These are phyloP conservation scores for Epichloe coenophiala DNA, from an alignment of 2,329 filamentous ascomycete species.

Conservation along the genomic window DNA sequence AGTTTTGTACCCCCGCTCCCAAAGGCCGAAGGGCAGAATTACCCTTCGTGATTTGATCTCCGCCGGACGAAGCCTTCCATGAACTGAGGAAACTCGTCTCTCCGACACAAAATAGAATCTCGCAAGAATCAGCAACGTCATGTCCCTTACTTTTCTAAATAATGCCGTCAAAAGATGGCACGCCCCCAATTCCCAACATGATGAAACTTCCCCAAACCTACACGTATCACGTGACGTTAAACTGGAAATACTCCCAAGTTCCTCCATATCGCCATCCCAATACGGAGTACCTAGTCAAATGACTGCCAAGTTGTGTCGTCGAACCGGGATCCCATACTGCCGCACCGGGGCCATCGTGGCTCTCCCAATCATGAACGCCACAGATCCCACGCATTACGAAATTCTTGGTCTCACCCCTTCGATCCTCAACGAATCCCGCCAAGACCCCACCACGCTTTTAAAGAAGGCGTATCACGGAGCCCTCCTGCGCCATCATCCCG, in stretches of 20 bases:
- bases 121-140: no score
- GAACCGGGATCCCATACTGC: neutral
- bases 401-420: constrained; percentile 41
- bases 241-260: neutral
- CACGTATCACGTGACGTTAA: constrained; percentile 5
- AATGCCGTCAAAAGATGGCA: no score
- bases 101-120: no score
- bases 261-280: neutral
- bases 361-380: neutral
- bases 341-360: no score
- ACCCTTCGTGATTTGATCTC: no score
- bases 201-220: neutral
- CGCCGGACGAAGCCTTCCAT: no score
- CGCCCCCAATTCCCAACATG: neutral
- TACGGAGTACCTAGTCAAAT: no score
- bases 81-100: no score
- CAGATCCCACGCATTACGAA: constrained; percentile 41
- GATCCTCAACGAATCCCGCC: constrained; percentile 28
- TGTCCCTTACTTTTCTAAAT: no score
- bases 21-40: no score
- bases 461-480: constrained; percentile 52
- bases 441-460: constrained; percentile 33
- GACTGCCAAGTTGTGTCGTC: no score
- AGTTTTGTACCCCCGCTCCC: neutral
- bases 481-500: constrained; percentile 52